Percentiles rank a stretch among this genome's conserved stretches.
These are phyloP conservation scores for Hibiscus mutabilis DNA, from an alignment of 345 rosid species.

Conservation along the genomic window DNA sequence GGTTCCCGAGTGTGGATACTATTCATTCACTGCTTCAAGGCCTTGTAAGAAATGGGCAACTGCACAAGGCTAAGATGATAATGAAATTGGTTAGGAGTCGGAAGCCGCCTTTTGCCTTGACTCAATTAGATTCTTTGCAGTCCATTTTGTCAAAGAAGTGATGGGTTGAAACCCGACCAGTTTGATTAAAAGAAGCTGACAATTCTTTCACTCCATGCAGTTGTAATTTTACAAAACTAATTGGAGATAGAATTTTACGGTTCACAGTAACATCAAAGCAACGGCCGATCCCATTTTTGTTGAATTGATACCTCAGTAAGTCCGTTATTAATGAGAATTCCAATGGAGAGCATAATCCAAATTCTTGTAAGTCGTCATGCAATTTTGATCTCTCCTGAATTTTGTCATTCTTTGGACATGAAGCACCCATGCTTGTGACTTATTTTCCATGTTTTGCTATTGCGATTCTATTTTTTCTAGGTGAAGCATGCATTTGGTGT, in stretches of 20 bases:
- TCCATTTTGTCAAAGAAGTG: slow-evolving; percentile 28
- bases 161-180: background rate
- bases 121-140: slow-evolving; percentile 36
- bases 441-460: background rate
- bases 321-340: background rate
- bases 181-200: slow-evolving; percentile 6
- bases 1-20: slow-evolving; percentile 57
- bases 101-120: slow-evolving; percentile 53
- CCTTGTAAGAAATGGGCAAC: slow-evolving; percentile 38
- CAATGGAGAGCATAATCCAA: background rate
- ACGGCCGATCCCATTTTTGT: slow-evolving; percentile 9
- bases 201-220: slow-evolving; percentile 17
- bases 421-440: background rate
- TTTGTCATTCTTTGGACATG: background rate
- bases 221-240: slow-evolving; percentile 18
- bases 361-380: slow-evolving; percentile 11
- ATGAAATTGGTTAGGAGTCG: slow-evolving; percentile 35
- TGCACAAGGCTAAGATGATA: slow-evolving; percentile 46
- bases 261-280: background rate
- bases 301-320: slow-evolving; percentile 14
- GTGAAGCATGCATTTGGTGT: background rate
- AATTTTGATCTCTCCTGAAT: background rate
- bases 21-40: slow-evolving; percentile 49
- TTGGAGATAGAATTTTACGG: slow-evolving; percentile 9
- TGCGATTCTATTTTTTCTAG: background rate